Evolutionary conservation across 345 rosid genomes (phyloP).

Genomic region (Syzygium aromaticum): DNA sequence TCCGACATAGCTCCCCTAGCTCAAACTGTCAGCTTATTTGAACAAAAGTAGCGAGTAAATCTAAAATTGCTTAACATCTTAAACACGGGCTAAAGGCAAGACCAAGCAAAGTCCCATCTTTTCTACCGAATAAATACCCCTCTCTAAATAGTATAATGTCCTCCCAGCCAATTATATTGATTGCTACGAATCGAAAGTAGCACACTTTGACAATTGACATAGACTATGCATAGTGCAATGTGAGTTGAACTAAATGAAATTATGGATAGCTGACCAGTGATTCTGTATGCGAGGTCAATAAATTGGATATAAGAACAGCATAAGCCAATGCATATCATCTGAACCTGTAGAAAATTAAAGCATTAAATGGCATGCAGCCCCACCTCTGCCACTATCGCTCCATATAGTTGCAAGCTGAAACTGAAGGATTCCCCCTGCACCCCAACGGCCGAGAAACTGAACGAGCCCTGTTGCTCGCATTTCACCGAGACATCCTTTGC

Average conservation of each 20-base stretch:
- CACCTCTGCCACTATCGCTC: conserved; percentile 57
- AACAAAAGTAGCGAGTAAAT: background rate
- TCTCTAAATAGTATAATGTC: background rate
- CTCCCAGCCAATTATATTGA: background rate
- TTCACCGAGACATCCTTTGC: conserved; percentile 69
- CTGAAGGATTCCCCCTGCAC: conserved; percentile 56
- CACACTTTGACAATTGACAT: background rate
- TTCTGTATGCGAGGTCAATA: background rate
- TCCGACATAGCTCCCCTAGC: background rate
- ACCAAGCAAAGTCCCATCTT: background rate
- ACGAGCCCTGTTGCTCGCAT: conserved; percentile 61
- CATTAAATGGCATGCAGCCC: background rate
- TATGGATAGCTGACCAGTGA: background rate
- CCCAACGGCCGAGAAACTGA: conserved; percentile 80
- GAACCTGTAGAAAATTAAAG: background rate
- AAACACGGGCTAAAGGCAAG: background rate
- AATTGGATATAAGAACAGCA: background rate
- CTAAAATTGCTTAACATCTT: background rate
- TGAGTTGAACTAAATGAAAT: background rate
- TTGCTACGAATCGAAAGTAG: background rate
- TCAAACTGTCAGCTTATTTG: background rate
- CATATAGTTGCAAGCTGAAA: conserved; percentile 61
- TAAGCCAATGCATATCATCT: background rate
- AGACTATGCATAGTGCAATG: background rate
- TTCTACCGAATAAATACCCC: background rate